Percentiles rank a stretch among this genome's conserved stretches.
Conservation (phyloP, 1,284 basidiomycete species). For the Vanrija sp. region DNA sequence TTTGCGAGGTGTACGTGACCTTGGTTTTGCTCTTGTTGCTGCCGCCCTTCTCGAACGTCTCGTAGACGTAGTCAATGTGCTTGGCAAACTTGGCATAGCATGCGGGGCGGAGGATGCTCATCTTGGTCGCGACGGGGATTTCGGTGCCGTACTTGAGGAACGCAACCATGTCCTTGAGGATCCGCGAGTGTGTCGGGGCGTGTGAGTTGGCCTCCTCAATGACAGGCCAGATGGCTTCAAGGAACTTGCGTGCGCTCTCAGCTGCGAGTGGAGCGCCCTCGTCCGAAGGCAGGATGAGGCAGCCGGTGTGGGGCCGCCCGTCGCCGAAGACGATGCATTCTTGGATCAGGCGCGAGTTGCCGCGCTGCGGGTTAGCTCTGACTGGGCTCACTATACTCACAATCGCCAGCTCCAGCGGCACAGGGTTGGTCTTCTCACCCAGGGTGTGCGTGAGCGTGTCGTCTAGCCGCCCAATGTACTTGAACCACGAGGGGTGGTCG, state of each 20-base stretch:
- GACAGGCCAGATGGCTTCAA: conserved; percentile 53
- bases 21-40: conserved; percentile 46
- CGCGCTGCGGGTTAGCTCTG: conserved; percentile 18
- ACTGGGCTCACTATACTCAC: conserved; percentile 18
- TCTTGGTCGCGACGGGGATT: conserved; percentile 44
- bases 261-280: conserved; percentile 48
- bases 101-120: conserved; percentile 46
- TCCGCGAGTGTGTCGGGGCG: conserved; percentile 57
- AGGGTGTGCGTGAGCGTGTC: conserved; percentile 54
- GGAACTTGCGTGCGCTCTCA: conserved; percentile 40
- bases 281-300: conserved; percentile 58
- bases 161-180: conserved; percentile 56
- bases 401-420: conserved; percentile 47
- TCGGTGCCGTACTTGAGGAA: conserved; percentile 51
- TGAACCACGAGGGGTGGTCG: conserved; percentile 51
- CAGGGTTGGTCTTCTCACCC: conserved; percentile 61
- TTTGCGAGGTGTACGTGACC: conserved; percentile 17
- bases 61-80: conserved; percentile 55
- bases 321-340: conserved; percentile 61
- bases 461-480: conserved; percentile 60
- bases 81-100: conserved; percentile 56
- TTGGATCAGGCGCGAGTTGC: conserved; percentile 50
- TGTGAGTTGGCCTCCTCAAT: conserved; percentile 55
- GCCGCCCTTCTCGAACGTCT: conserved; percentile 51
- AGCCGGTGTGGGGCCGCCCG: conserved; percentile 56